A percentile compares a stretch with the other conserved stretches of the same genome.
These are phyloP conservation scores for Mortierella sp. DNA, from an alignment of 371 early-diverging fungal species.

Conservation along the genomic window DNA sequence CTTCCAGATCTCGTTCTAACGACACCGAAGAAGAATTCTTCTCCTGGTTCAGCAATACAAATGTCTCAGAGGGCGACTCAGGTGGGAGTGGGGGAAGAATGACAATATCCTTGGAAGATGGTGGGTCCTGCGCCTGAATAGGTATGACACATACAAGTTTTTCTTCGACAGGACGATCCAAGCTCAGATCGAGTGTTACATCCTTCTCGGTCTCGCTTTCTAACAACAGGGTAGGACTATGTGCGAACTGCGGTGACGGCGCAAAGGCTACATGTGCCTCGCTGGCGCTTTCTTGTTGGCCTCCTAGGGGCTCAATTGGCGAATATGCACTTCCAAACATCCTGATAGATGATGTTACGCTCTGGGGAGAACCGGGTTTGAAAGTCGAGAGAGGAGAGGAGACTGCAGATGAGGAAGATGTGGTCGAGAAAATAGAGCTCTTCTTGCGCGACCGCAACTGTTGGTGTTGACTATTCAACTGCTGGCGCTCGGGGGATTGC, in stretches of 20 bases:
- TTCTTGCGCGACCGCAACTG: constrained; percentile 14
- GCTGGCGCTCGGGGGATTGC: neutral
- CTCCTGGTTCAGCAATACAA: constrained; percentile 22
- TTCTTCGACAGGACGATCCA: neutral
- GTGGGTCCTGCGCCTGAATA: neutral
- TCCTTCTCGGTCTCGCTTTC: neutral
- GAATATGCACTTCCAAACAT: neutral
- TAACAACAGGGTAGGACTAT: neutral
- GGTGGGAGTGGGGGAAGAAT: constrained; percentile 33
- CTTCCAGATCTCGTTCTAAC: constrained; percentile 15
- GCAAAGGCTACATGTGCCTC: neutral
- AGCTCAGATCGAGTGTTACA: neutral
- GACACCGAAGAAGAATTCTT: neutral
- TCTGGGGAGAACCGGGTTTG: constrained; percentile 15
- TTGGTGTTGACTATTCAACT: neutral
- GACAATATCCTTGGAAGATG: constrained; percentile 11
- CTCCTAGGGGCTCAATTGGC: neutral
- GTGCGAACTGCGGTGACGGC: neutral
- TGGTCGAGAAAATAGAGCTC: constrained; percentile 22
- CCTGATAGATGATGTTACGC: neutral
- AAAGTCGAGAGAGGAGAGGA: constrained; percentile 13
- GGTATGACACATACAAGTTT: neutral
- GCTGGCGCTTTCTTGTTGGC: neutral
- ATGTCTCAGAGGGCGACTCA: constrained; percentile 38
- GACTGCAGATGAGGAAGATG: constrained; percentile 10